Base-by-base conservation (phyloP, 768 basidiomycete species). In the Suillus tomentosus region DNA sequence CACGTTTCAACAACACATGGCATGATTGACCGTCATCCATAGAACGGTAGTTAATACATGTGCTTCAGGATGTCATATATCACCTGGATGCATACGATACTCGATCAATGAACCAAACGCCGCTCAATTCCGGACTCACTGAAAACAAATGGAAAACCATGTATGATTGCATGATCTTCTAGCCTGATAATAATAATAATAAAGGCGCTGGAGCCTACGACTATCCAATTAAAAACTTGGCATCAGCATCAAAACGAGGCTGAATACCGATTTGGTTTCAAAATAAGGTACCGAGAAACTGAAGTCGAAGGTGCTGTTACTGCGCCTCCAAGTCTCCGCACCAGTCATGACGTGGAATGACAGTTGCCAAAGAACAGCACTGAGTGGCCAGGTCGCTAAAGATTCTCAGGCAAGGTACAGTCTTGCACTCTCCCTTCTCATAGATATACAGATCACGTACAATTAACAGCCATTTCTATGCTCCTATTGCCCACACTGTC, bases 361-460 rank as follows among this genome's bases (percentile, higher is more conserved):
- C 67, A 61, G 56, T 54, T 54, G 19, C 53, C 64, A 31, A 62
- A 36, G 53, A 48, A 65, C 63, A 65, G 62, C 60, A 66, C 47
- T 48, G 24, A 37, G 48, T 53, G 17, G 24, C 3, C 37, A 62
- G 15, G 10, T 39, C 53, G 11, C 17, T 36, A 40, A 34, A 3
- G 14, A 66, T 77, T 77, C 75, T 68, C 72, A 72, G 64, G 72
- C 72, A 60, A 65, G 57, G 65, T 42, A 48, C 56, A 58, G 51
- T 53, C n/a, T 47, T 62, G 34, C 51, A 50, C 47, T 65, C 63
- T 56, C 39, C 24, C 56, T 72, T 67, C 61, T 55, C 47, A 60
- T 62, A 55, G 55, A 36, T 60, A 67, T 65, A 67, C 62, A 60
- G 31, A 76, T 75, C 68, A 77, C 72, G 72, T 75, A 76, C 67